Conservation (phyloP, 2,329 filamentous ascomycete species). For the Cladobotryum mycophilum region DNA sequence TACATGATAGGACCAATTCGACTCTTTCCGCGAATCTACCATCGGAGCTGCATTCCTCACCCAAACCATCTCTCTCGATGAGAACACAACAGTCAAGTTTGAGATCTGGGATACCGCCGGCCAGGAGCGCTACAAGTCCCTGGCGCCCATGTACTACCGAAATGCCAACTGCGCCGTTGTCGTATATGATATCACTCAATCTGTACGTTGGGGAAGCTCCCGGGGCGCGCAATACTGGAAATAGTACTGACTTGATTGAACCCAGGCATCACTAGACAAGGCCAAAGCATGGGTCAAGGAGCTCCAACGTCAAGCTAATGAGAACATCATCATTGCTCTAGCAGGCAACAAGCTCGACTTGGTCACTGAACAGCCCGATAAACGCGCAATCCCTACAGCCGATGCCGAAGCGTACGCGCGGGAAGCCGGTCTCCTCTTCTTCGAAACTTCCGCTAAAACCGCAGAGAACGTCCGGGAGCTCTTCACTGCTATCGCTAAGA, state of each 20-base stretch:
- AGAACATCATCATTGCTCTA: constrained; percentile 98
- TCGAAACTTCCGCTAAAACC: constrained; percentile 97
- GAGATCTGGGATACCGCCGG: constrained; percentile 99
- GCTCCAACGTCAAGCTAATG: constrained; percentile 95
- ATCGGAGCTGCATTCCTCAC: constrained; percentile 98
- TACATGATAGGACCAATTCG: constrained; percentile 81
- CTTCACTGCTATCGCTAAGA: constrained; percentile 97
- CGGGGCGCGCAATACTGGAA: not conserved
- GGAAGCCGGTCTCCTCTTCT: constrained; percentile 92
- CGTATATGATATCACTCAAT: constrained; percentile 98
- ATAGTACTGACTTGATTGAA: constrained; percentile 12
- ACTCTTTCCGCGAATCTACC: constrained; percentile 92
- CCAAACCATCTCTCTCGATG: constrained; percentile 96
- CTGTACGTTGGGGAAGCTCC: constrained; percentile 53
- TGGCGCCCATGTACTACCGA: constrained; percentile 99
- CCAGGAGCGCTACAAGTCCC: constrained; percentile 97
- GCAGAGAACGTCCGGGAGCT: constrained; percentile 92
- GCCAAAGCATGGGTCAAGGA: constrained; percentile 99
- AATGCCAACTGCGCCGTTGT: constrained; percentile 99
- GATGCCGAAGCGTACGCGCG: constrained; percentile 94
- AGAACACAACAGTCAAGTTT: constrained; percentile 98
- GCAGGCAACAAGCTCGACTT: constrained; percentile 98
- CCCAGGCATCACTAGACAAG: constrained; percentile 90
- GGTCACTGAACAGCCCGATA: constrained; percentile 89
- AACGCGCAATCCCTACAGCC: constrained; percentile 80